Evolutionary conservation across 2,329 filamentous ascomycete genomes (phyloP).

Genomic region (Zelopaecilomyces penicillatus): DNA sequence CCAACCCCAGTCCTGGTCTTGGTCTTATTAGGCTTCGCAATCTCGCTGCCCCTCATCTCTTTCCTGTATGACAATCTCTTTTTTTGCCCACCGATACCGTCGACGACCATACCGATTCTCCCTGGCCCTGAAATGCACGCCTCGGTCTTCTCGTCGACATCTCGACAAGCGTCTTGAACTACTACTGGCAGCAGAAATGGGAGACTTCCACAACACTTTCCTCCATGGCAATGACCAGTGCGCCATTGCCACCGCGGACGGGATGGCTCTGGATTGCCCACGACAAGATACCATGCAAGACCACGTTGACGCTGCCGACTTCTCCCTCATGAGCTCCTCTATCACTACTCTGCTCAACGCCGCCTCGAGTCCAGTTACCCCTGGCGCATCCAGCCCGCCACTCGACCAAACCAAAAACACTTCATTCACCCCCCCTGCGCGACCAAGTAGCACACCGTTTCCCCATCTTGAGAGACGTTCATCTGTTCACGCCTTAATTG

Average conservation of each 20-base stretch:
- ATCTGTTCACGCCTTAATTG: conserved; percentile 19
- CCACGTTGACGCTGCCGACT: conserved; percentile 22
- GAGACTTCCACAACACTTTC: conserved; percentile 4
- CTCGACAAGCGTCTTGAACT: conserved; percentile 2
- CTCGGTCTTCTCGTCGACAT: conserved; percentile 1
- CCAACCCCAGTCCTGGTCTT: too few relatives aligned
- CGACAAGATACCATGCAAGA: conserved; percentile 5
- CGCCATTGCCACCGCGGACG: conserved; percentile 2
- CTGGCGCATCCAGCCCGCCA: conserved; percentile 44
- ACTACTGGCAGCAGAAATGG: conserved; percentile 1
- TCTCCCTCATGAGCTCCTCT: conserved; percentile 29
- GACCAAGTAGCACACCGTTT: conserved; percentile 54
- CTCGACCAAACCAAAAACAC: conserved; percentile 37
- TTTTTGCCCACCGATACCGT: not conserved
- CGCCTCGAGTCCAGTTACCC: conserved; percentile 46
- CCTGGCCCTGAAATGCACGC: conserved; percentile 7
- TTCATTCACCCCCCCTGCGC: conserved; percentile 27
- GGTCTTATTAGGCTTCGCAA: too few relatives aligned
- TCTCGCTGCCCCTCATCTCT: too few relatives aligned
- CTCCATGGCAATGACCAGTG: conserved; percentile 4
- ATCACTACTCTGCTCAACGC: conserved; percentile 29
- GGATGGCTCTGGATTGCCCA: conserved; percentile 2
- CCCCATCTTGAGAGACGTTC: conserved; percentile 43
- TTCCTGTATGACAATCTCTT: too few relatives aligned
- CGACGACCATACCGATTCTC: not conserved